A percentile compares a stretch with the other conserved stretches of the same genome.
Evolutionary conservation across 2,329 filamentous ascomycete species (phyloP).

Genomic region (Aspergillus alliaceus): DNA sequence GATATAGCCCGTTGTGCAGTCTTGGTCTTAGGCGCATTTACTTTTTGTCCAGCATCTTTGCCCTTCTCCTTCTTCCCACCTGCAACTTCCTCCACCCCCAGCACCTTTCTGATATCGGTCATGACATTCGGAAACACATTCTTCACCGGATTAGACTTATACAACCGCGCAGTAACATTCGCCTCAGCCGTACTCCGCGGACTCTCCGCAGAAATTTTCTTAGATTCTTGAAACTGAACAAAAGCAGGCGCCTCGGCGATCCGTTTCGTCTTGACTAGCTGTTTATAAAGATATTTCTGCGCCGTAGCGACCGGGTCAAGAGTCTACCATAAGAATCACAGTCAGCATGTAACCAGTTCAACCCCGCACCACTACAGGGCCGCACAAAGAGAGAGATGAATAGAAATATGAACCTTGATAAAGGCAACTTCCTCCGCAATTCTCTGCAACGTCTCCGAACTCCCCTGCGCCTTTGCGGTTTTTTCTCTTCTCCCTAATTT

Average conservation of each 20-base stretch:
- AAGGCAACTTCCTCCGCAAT: slow-evolving; percentile 57
- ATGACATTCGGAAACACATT: slow-evolving; percentile 52
- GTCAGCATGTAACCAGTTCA: slow-evolving; percentile 10
- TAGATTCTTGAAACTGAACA: slow-evolving; percentile 38
- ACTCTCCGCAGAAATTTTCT: slow-evolving; percentile 37
- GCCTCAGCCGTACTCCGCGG: slow-evolving; percentile 48
- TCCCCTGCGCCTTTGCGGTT: slow-evolving; percentile 48
- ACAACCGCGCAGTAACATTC: slow-evolving; percentile 61
- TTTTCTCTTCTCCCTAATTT: slow-evolving; percentile 63
- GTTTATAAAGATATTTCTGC: slow-evolving; percentile 57
- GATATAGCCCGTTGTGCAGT: not conserved
- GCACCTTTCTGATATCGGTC: slow-evolving; percentile 38
- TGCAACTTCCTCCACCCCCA: slow-evolving; percentile 35
- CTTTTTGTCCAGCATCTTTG: not conserved
- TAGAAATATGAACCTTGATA: slow-evolving; percentile 50
- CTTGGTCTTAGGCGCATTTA: not conserved
- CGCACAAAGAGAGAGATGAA: not conserved
- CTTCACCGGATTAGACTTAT: slow-evolving; percentile 60
- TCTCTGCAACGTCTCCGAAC: slow-evolving; percentile 42
- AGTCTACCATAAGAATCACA: slow-evolving; percentile 31
- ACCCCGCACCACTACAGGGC: not conserved
- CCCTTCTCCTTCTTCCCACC: slow-evolving; percentile 16
- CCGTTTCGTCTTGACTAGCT: slow-evolving; percentile 57
- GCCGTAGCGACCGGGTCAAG: slow-evolving; percentile 54
- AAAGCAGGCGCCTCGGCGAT: slow-evolving; percentile 54